These are phyloP conservation scores for Russula ochroleuca DNA, from an alignment of 768 basidiomycete genomes.

Conservation along the genomic window DNA sequence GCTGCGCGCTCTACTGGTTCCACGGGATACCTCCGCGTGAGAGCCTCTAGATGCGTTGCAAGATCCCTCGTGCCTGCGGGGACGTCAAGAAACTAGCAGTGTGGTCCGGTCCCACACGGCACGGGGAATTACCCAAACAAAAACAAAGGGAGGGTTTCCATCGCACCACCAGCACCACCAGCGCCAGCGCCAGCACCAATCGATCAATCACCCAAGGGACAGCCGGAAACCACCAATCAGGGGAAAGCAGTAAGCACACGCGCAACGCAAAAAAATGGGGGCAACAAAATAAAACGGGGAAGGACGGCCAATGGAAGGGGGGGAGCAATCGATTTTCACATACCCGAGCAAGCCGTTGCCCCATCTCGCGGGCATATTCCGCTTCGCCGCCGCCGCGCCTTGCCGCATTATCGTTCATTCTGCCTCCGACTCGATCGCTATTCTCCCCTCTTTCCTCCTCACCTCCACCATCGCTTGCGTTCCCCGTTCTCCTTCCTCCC, in stretches of 20 bases:
- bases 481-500: slow-evolving; percentile 30
- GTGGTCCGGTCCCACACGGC: neutral
- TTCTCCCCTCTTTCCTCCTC: slow-evolving; percentile 58
- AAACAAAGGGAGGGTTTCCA: neutral
- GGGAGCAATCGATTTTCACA: slow-evolving; percentile 31
- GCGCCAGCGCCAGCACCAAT: neutral
- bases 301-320: neutral
- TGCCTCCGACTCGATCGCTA: slow-evolving; percentile 82
- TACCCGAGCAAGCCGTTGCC: slow-evolving; percentile 63
- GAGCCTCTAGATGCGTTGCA: slow-evolving; percentile 71
- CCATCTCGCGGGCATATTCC: slow-evolving; percentile 75
- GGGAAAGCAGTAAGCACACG: slow-evolving; percentile 8
- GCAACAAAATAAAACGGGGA: neutral
- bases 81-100: slow-evolving; percentile 67
- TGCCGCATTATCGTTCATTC: slow-evolving; percentile 35
- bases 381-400: slow-evolving; percentile 50
- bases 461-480: slow-evolving; percentile 36
- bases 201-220: neutral
- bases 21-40: slow-evolving; percentile 75
- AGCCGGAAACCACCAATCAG: neutral
- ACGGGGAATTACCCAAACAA: neutral
- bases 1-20: slow-evolving; percentile 78
- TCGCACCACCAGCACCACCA: neutral
- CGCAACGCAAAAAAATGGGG: neutral
- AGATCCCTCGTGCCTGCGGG: slow-evolving; percentile 68